Conservation (phyloP, 1,284 basidiomycete species). For the Cutaneotrichosporon sp. region DNA sequence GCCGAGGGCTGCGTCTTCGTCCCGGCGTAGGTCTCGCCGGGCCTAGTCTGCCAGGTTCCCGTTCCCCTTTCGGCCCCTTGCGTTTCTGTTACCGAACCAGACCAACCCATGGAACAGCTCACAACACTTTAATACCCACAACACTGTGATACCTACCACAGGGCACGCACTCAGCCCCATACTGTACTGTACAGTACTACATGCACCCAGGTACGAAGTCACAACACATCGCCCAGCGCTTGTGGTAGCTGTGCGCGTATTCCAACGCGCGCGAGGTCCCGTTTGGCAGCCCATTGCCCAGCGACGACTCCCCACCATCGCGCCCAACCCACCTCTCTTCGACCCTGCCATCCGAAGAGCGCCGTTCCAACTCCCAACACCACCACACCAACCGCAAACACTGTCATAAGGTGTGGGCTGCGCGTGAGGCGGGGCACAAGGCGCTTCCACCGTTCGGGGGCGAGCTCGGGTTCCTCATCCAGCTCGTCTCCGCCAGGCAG, state of each 20-base stretch:
- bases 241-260: background rate
- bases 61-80: too few species aligned
- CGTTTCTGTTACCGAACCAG: too few species aligned
- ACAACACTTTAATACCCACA: too few species aligned
- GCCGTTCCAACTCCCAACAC: conserved; percentile 38
- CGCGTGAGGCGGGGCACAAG: background rate
- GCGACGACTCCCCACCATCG: conserved; percentile 30
- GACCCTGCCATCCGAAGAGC: conserved; percentile 28
- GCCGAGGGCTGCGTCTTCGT: too few species aligned
- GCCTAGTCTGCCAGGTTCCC: too few species aligned
- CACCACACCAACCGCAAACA: conserved; percentile 17
- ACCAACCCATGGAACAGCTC: too few species aligned
- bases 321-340: conserved; percentile 22
- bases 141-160: too few species aligned
- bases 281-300: conserved; percentile 2
- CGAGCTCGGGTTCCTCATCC: conserved; percentile 14
- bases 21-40: too few species aligned
- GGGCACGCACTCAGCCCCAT: too few species aligned
- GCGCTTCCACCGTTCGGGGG: background rate
- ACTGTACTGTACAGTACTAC: too few species aligned
- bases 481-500: conserved; percentile 16
- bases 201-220: background rate
- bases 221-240: conserved; percentile 1
- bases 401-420: background rate
- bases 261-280: background rate